These are phyloP conservation scores for Akanthomyces dipterigenus DNA, from an alignment of 2,329 filamentous ascomycete genomes.

Conservation along the genomic window DNA sequence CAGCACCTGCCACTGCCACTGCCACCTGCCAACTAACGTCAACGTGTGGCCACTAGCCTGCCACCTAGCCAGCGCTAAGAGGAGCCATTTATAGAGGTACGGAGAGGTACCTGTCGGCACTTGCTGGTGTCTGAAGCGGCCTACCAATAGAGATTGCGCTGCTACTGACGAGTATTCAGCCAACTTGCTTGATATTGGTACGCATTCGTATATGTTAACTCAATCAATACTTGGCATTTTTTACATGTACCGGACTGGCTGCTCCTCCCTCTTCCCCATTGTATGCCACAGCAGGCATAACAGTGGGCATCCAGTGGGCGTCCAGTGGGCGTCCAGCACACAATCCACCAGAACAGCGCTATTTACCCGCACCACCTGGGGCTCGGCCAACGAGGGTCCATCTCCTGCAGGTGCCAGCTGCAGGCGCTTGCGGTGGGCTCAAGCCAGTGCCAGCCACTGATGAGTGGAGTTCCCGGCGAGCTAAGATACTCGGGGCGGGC, in stretches of 20 bases:
- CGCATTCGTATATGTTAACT: neutral
- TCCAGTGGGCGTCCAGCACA: neutral
- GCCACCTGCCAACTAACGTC: too few species aligned
- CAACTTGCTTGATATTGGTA: neutral
- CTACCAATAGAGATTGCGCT: too few species aligned
- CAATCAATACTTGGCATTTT: neutral
- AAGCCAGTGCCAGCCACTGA: neutral
- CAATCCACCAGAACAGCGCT: neutral
- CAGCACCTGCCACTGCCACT: neutral
- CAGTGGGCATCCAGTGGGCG: neutral
- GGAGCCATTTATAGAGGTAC: neutral
- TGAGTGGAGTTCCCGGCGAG: neutral
- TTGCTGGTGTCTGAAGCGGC: too few species aligned
- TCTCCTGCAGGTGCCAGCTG: constrained; percentile 1
- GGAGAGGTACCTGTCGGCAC: neutral
- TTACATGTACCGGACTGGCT: neutral
- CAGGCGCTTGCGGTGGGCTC: constrained; percentile 1
- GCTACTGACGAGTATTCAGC: neutral
- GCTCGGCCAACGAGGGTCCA: neutral
- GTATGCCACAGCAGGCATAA: neutral
- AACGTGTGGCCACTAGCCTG: too few species aligned
- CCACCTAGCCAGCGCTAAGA: neutral
- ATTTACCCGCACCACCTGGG: neutral
- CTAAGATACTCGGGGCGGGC: neutral
- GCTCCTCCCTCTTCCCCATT: neutral